A percentile compares a stretch with the other conserved stretches of the same genome.
Evolutionary conservation across 2,329 filamentous ascomycete genomes (phyloP).

Genomic region (Penicillium sp.): DNA sequence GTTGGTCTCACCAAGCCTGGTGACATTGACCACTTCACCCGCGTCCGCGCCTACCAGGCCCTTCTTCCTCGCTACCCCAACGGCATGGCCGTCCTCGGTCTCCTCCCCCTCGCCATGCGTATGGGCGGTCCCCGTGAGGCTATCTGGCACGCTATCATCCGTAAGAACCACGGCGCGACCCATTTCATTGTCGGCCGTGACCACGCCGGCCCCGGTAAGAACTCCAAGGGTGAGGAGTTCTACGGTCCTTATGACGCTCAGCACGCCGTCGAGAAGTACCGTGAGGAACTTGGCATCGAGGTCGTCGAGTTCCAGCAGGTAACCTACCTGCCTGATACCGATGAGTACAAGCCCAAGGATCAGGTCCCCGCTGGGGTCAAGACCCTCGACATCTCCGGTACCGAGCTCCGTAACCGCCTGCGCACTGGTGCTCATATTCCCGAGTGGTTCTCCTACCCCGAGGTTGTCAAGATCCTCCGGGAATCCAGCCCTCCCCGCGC

Average conservation of each 20-base stretch:
- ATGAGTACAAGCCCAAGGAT: conserved; percentile 94
- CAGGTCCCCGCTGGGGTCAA: conserved; percentile 82
- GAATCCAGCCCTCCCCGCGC: conserved; percentile 93
- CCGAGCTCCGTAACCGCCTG: conserved; percentile 89
- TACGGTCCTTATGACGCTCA: conserved; percentile 99
- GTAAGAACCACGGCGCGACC: conserved; percentile 98
- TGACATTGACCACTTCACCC: conserved; percentile 99
- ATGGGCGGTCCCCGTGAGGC: conserved; percentile 99
- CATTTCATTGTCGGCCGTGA: conserved; percentile 99
- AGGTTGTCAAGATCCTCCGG: conserved; percentile 94
- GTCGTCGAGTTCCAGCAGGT: conserved; percentile 99
- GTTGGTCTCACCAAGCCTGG: conserved; percentile 98
- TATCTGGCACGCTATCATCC: conserved; percentile 99
- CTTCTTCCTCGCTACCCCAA: conserved; percentile 96
- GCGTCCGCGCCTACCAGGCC: conserved; percentile 97
- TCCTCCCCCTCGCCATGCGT: conserved; percentile 95
- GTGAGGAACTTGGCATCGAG: conserved; percentile 94
- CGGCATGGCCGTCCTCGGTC: conserved; percentile 96
- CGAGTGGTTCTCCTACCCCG: conserved; percentile 99
- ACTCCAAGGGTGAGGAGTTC: conserved; percentile 95
- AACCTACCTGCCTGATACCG: conserved; percentile 95
- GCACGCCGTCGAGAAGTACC: conserved; percentile 94
- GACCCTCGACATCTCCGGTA: conserved; percentile 85
- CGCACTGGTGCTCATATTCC: conserved; percentile 93
- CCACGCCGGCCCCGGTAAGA: conserved; percentile 97